Evolutionary conservation across 345 rosid species (phyloP).

Genomic region (Psidium friedrichsthalianum): DNA sequence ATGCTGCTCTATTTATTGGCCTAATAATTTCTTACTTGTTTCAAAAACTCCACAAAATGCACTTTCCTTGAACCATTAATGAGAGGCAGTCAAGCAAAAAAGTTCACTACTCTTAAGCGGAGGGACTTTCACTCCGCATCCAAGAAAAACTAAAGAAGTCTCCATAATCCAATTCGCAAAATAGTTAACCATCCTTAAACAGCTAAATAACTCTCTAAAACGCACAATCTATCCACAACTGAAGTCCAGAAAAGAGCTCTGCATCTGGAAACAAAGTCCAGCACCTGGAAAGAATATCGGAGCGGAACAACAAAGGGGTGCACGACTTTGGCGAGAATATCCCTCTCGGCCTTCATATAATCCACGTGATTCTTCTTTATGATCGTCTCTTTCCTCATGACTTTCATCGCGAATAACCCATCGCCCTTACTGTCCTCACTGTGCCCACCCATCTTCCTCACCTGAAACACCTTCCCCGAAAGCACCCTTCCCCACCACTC

Average conservation of each 20-base stretch:
- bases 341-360: conserved; percentile 70
- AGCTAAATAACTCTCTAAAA: not conserved
- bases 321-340: conserved; percentile 56
- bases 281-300: conserved; percentile 69
- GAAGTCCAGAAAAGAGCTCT: not conserved
- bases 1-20: not conserved
- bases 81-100: not conserved
- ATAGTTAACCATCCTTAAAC: not conserved
- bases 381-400: conserved; percentile 55
- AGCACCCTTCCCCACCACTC: conserved; percentile 60
- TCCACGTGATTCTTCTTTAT: conserved; percentile 68
- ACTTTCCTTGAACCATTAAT: not conserved
- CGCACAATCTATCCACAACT: not conserved
- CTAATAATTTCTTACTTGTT: not conserved
- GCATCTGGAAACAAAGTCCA: not conserved
- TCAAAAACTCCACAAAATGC: not conserved
- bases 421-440: conserved; percentile 32
- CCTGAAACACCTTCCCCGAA: conserved; percentile 64
- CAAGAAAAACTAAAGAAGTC: not conserved
- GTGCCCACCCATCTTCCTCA: conserved; percentile 25
- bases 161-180: not conserved
- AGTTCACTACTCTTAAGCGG: not conserved
- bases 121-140: not conserved
- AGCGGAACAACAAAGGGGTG: conserved; percentile 70
- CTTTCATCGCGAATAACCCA: conserved; percentile 70